A percentile compares a stretch with the other conserved stretches of the same genome.
phyloP scores from a whole-genome alignment of 2,329 filamentous ascomycete genomes.

The Tolypocladium paradoxum region DNA sequence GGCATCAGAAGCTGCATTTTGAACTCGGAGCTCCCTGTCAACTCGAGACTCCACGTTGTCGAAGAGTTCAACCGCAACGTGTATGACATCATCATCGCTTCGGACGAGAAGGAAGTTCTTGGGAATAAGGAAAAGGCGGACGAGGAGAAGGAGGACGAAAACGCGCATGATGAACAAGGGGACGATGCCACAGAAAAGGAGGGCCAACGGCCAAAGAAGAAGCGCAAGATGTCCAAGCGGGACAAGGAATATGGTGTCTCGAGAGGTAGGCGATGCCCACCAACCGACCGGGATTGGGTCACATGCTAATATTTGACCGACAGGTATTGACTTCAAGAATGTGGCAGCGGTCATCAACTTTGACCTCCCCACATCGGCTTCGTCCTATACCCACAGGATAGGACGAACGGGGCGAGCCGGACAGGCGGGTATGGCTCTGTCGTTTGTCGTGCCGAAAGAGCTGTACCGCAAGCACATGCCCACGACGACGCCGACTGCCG shows the following conservation, averaged over 20 bases:
- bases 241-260: slow-evolving; percentile 94
- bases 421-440: slow-evolving; percentile 88
- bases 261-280: slow-evolving; percentile 42
- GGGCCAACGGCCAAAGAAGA: slow-evolving; percentile 16
- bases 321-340: slow-evolving; percentile 80
- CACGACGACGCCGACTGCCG: slow-evolving; percentile 63
- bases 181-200: slow-evolving; percentile 13
- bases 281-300: not conserved
- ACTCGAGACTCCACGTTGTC: slow-evolving; percentile 86
- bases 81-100: slow-evolving; percentile 96
- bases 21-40: slow-evolving; percentile 89
- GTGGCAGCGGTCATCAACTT: slow-evolving; percentile 95
- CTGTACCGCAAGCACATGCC: slow-evolving; percentile 83
- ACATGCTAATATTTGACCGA: not conserved
- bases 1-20: slow-evolving; percentile 87
- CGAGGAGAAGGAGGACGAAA: slow-evolving; percentile 28
- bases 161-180: slow-evolving; percentile 29
- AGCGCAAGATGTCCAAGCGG: slow-evolving; percentile 41
- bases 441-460: slow-evolving; percentile 77
- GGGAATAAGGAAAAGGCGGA: slow-evolving; percentile 46
- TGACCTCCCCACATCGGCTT: slow-evolving; percentile 77
- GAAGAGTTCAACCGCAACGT: slow-evolving; percentile 95
- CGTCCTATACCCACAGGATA: slow-evolving; percentile 94
- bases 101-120: slow-evolving; percentile 79
- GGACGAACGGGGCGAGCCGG: slow-evolving; percentile 87